Evolutionary conservation across 1,284 basidiomycete species (phyloP), one percentile per base, ranked within the genome.

Genomic region (Leucoagaricus sp.): DNA sequence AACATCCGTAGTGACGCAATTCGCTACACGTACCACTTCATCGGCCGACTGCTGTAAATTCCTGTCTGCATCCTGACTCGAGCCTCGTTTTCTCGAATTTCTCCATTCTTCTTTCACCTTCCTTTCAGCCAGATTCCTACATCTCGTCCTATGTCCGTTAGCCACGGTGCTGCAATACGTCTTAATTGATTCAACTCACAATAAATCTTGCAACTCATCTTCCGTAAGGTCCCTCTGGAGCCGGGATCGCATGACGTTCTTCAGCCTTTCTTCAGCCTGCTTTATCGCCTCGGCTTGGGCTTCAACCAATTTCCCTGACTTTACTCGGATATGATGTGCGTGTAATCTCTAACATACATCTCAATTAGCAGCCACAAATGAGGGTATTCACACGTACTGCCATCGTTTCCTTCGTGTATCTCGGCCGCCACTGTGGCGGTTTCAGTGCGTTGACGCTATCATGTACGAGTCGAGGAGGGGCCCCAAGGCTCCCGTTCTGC

Each of bases 301-400:
- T 58, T 55, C 53, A 26, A 50, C 42, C 4, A 62, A 34, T 19
- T 58, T 59, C 7, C 28, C 29, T 15, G 50, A n/a, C 23, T 54
- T 57, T 2, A 68, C 57, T 13, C 65, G 62, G 7, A 56, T 12
- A 53, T 71, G 68, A 51, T 65, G 61, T 7, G 67, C 65, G 44
- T 70, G 65, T 21, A 70, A 29, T 45, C 58, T 66, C 71, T 72
- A 46, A 5, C 51, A 17, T 10, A 8, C 6, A 2, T 13, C 6
- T 40, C 21, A 28, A 4, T 31, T 17, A 36, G 21, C 19, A 29
- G n/a, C 45, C 31, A 40, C 48, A 31, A 44, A 40, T 12, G 6
- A 8, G 29, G 8, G 15, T 38, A 33, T 17, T 33, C 31, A 25
- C 7, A 63, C 67, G 53, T 59, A 68, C 70, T 0, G 64, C 61